Conservation (phyloP, 2,329 filamentous ascomycete species). For the Aspergillus aculeatinus region DNA sequence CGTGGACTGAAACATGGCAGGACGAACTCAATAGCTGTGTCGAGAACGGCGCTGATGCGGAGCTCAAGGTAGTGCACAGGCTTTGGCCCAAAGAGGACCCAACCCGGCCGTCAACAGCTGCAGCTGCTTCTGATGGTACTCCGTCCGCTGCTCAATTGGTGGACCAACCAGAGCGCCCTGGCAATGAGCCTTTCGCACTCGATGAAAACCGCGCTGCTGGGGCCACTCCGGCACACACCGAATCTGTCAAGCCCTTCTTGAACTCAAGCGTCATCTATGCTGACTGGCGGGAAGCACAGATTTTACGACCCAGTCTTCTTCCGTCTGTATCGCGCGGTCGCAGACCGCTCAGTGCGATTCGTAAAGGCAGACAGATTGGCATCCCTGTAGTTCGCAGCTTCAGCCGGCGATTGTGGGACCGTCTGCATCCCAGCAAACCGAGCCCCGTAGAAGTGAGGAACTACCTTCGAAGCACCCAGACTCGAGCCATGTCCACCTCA, state of each 20-base stretch:
- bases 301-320: slow-evolving; percentile 80
- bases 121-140: slow-evolving; percentile 36
- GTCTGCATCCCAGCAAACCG: slow-evolving; percentile 59
- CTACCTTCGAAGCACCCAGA: slow-evolving; percentile 43
- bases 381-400: slow-evolving; percentile 89
- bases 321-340: slow-evolving; percentile 84
- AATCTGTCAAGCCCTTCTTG: slow-evolving; percentile 60
- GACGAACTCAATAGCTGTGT: slow-evolving; percentile 89
- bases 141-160: slow-evolving; percentile 23
- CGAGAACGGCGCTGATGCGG: slow-evolving; percentile 83
- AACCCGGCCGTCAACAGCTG: slow-evolving; percentile 36
- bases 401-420: slow-evolving; percentile 72
- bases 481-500: slow-evolving; percentile 26
- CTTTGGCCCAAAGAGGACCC: slow-evolving; percentile 69
- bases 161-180: slow-evolving; percentile 9
- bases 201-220: slow-evolving; percentile 45
- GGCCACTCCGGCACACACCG: slow-evolving; percentile 41
- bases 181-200: slow-evolving; percentile 18
- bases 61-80: slow-evolving; percentile 83
- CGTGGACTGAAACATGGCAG: slow-evolving; percentile 88
- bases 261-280: slow-evolving; percentile 86
- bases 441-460: slow-evolving; percentile 43
- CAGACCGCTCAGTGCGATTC: slow-evolving; percentile 77
- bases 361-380: slow-evolving; percentile 78
- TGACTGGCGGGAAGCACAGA: slow-evolving; percentile 71